A percentile compares a stretch with the other conserved stretches of the same genome.
Conservation (phyloP, 2,329 filamentous ascomycete genomes). For the Penicillium sp. region DNA sequence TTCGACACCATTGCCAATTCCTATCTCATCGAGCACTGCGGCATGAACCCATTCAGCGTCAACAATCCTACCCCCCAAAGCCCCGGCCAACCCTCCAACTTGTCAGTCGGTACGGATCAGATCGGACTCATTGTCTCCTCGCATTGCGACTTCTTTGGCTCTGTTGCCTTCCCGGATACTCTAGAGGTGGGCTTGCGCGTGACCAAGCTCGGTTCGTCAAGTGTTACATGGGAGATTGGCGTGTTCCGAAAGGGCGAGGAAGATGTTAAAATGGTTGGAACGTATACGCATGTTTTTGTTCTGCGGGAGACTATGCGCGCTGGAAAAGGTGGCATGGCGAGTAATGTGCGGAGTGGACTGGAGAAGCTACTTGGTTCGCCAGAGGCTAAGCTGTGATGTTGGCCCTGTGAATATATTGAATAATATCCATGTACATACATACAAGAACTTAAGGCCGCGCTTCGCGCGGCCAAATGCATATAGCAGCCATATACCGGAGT, state of each 20-base stretch:
- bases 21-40: slow-evolving; percentile 75
- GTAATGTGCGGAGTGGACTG: slow-evolving; percentile 48
- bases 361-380: slow-evolving; percentile 48
- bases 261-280: slow-evolving; percentile 74
- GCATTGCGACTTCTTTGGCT: slow-evolving; percentile 78
- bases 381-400: slow-evolving; percentile 26
- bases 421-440: not conserved
- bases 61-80: slow-evolving; percentile 20
- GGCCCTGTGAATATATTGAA: not conserved
- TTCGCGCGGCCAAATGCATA: too few relatives aligned
- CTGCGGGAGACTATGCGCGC: slow-evolving; percentile 66
- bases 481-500: too few relatives aligned
- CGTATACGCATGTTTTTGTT: slow-evolving; percentile 86
- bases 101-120: slow-evolving; percentile 46
- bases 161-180: slow-evolving; percentile 73
- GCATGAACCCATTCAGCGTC: slow-evolving; percentile 63
- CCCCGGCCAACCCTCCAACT: slow-evolving; percentile 9
- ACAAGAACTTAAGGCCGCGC: too few relatives aligned
- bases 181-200: slow-evolving; percentile 78
- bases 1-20: slow-evolving; percentile 89
- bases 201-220: slow-evolving; percentile 76
- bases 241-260: slow-evolving; percentile 72
- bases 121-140: slow-evolving; percentile 82
- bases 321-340: slow-evolving; percentile 51
- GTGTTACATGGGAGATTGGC: slow-evolving; percentile 83